Base-by-base conservation (phyloP, 352 stramenopile species). In the Globisporangium paddicum region DNA sequence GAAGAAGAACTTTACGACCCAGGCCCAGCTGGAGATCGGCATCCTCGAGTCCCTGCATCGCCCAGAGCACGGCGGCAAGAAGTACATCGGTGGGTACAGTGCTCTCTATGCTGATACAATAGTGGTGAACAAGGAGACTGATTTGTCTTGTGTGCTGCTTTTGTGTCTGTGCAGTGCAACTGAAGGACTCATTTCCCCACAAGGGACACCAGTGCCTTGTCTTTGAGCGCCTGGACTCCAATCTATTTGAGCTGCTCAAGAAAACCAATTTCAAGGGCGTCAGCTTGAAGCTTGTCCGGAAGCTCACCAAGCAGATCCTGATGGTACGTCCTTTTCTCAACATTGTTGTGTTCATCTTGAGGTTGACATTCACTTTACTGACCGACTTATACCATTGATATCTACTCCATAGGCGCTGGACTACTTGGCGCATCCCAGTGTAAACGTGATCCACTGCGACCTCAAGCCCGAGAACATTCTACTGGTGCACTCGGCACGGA, bases 391-490 rank as follows among this genome's bases (percentile, higher is more conserved):
- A 9, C 19, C 4, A 48, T 5, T n/a, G 6, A 32, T 41, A 41
- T 41, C 11, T 13, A 28, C 37, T n/a, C 40, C 7, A 16, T 40
- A 85, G 63, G 87, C 77, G 4, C 71, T 98, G 28, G 76, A 88
- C 32, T 98, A 95, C 55, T 73, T 98, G 51, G 78, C 89, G 14
- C 77, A 93, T 30, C 81, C 84, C 0, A 87, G 95, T 51, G 88
- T 99, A 19, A 95, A 98, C 65, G 89, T 99, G 34, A 98, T 99
- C 55, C 97, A 99, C 73, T 99, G 96, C 73, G 97, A 99, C 79
- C 79, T 99, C 23, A 99, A 99, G 71, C 97, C 97, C 5, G 97
- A 99, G 73, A 99, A 99, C 71, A 99, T 99, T 59, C 64, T 99
- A 58, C 70, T 99, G 18, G 78, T 90, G 38, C 84, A 98, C 56